phyloP scores from a whole-genome alignment of 192 early-diverging fungal genomes.

The Coemansia aciculifera region DNA sequence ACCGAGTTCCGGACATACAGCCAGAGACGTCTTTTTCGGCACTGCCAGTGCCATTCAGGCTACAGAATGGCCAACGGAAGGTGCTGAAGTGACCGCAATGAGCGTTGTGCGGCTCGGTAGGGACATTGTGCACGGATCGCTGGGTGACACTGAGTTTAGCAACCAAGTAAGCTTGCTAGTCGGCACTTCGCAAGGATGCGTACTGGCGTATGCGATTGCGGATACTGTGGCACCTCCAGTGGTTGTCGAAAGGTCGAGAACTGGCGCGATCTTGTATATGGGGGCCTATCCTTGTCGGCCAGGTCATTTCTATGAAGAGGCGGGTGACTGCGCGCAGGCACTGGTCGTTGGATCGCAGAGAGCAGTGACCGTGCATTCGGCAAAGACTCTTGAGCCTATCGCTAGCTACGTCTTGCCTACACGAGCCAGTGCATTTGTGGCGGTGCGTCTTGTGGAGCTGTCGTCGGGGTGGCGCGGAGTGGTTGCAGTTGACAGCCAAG shows the following conservation, averaged over 20 bases:
- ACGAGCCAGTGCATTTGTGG: constrained; percentile 13
- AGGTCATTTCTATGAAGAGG: not conserved
- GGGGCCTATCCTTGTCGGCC: not conserved
- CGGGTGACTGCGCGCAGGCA: not conserved
- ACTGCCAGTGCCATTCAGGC: not conserved
- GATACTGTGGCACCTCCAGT: not conserved
- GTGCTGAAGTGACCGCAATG: not conserved
- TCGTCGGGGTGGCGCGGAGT: constrained; percentile 28
- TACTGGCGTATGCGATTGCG: constrained; percentile 19
- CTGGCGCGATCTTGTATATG: not conserved
- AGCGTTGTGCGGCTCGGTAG: constrained; percentile 6
- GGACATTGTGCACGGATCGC: not conserved
- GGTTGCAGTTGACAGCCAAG: constrained; percentile 20
- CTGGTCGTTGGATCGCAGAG: constrained; percentile 16
- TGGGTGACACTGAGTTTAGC: not conserved
- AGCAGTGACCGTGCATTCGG: constrained; percentile 9
- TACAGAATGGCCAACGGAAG: not conserved
- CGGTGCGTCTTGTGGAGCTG: constrained; percentile 13
- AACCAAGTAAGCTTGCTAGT: constrained; percentile 6
- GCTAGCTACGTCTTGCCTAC: constrained; percentile 5
- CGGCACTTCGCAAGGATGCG: constrained; percentile 33
- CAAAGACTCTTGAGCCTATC: constrained; percentile 6
- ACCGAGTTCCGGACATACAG: constrained; percentile 1
- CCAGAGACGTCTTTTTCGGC: constrained; percentile 16
- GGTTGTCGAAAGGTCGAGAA: constrained; percentile 2